Base-by-base conservation (phyloP, 768 basidiomycete genomes). In the Hypholoma sublateritium region DNA sequence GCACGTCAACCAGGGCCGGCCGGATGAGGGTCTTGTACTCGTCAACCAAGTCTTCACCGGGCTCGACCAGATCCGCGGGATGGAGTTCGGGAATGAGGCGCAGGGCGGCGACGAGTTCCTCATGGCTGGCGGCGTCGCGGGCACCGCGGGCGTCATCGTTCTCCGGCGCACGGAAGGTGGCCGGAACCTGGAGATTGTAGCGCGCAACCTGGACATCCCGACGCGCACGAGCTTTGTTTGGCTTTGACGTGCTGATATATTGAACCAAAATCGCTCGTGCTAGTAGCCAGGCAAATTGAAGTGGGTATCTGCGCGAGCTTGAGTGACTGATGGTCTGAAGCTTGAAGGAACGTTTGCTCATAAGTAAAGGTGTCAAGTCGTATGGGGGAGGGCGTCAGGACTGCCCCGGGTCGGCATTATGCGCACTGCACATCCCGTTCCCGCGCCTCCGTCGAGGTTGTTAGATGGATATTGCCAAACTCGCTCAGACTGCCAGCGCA, bases 1-100 rank as follows among this genome's bases (percentile, higher is more conserved):
- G 62, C 74, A 76, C 41, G 66, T 82, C 36, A 69, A 75, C 43
- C 59, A 70, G 48, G 73, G 69, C 8, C 60, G 59, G 22, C 52
- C 65, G 41, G 65, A 68, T 35, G 75, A 73, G 56, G 65, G 69
- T 19, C 69, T 74, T 49, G 64, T 62, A 25, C 63, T 78, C 5
- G 67, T 81, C 7, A 70, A 64, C 7, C 83, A 87, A 56, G 81
- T 88, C 16, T 88, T 78, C 71, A 88, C 85, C 0, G 84, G 86
- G 11, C 68, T 87, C 50, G 73, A 83, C 61, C 82, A 87, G 65
- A 78, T 88, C 34, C 74, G 86, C 28, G 87, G 86, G 4, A 88
- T 89, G 85, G 77, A 80, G 69, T 74, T 88, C 53, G 81, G 82
- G 4, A 76, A 79, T 2, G 60, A 69, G 55, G 66, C 72, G 55